Base-by-base conservation (phyloP, 257 asterid species). In the Nicotiana attenuata region DNA sequence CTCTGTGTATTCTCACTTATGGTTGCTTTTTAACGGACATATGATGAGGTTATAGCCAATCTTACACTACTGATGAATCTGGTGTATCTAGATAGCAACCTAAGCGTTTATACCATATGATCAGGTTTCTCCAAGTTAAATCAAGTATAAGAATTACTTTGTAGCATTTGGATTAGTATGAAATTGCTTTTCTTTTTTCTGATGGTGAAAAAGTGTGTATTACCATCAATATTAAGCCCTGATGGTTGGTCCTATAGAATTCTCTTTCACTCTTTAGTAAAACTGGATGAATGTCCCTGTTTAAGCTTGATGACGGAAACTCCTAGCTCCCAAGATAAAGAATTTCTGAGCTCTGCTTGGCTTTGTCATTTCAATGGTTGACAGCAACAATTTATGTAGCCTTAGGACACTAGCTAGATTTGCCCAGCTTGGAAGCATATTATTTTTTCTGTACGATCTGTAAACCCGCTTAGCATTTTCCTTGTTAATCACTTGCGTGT, bases 161-260 rank as follows among this genome's bases (percentile, higher is more conserved):
- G 64, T 50, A 26, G 64, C 10, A 1, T 26, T 75, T 75, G 47
- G 26, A 35, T 47, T 47, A 73, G 78, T 73, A 53, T 50, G 52
- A 20, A 26, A 50, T 24, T 24, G 28, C 1, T 75, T 52, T 73
- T 45, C 1, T 8, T 73, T 73, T 7, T 67, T 11, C 10, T 24
- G 60, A 16, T 75, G 63, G 10, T 26, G 80, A 19, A 50, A 50
- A 16, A 16, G 64, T 26, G 64, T 75, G 80, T 75, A 75, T 50
- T 52, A 50, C 47, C 80, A 75, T 73, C 79, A 47, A 47, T 73
- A 47, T 75, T 75, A 75, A 63, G 80, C 80, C n/a, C 80, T 75
- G 80, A 75, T 75, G 16, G 45, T 75, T 15, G 80, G 24, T 75
- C 14, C 24, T 16, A 24, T 73, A 75, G 45, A 75, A 55, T 75